phyloP scores from a whole-genome alignment of 345 rosid genomes.

The Heritiera littoralis region DNA sequence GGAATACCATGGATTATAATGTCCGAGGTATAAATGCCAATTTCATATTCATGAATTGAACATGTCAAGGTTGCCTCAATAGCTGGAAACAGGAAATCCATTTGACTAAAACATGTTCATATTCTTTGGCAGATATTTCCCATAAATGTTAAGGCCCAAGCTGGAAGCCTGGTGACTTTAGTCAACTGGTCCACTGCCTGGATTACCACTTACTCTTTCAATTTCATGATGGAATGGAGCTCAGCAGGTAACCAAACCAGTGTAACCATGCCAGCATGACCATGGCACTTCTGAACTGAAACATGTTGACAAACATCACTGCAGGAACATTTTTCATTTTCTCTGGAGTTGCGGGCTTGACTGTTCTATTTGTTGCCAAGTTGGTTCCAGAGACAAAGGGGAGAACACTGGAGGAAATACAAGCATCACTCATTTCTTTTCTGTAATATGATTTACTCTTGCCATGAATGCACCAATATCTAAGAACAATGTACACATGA shows the following conservation, averaged over 20 bases:
- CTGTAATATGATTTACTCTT: constrained; percentile 3
- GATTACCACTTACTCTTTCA: constrained; percentile 45
- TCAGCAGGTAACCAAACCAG: constrained; percentile 25
- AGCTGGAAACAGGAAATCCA: background rate
- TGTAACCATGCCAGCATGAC: too few relatives aligned
- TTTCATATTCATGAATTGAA: background rate
- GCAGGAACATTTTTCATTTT: constrained; percentile 54
- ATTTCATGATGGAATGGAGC: constrained; percentile 51
- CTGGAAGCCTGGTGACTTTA: constrained; percentile 48
- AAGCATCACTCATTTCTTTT: constrained; percentile 37
- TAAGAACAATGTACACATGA: background rate
- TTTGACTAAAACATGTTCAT: constrained; percentile 10
- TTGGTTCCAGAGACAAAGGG: constrained; percentile 67
- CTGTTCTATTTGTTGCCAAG: constrained; percentile 40
- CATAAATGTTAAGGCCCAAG: constrained; percentile 47
- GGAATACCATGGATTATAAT: constrained; percentile 49
- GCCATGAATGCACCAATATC: background rate
- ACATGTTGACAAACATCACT: background rate
- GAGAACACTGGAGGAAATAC: constrained; percentile 61
- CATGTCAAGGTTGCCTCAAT: background rate
- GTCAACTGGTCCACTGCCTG: constrained; percentile 44
- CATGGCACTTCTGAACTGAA: background rate
- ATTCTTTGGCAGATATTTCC: constrained; percentile 45
- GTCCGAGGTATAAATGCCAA: constrained; percentile 25
- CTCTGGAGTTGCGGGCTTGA: constrained; percentile 27